Conservation (phyloP, 129 eudicot species). For the Centrapalus pauciflorus region DNA sequence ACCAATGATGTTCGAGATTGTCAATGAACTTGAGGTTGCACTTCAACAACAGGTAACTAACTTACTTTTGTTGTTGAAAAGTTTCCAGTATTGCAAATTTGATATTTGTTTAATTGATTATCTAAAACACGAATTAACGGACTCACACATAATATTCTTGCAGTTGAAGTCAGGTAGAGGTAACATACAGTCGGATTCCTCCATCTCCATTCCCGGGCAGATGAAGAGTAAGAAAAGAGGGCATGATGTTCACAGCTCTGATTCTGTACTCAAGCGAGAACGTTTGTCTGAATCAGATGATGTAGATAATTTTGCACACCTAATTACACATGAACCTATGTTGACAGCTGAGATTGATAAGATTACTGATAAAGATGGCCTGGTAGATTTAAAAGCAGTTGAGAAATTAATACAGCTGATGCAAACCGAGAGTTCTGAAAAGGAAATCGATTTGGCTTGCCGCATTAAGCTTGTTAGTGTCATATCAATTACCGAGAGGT, state of each 20-base stretch:
- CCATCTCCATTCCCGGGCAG: constrained; percentile 55
- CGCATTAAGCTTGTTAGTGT: constrained; percentile 61
- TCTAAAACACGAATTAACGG: too few relatives aligned
- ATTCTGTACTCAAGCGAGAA: constrained; percentile 52
- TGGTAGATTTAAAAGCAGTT: constrained; percentile 47
- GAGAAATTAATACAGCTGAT: constrained; percentile 53
- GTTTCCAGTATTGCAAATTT: too few relatives aligned
- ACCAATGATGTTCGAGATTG: too few relatives aligned
- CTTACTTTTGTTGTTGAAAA: too few relatives aligned
- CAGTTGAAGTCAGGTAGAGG: constrained; percentile 63
- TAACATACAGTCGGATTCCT: constrained; percentile 51
- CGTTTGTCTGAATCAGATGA: constrained; percentile 55
- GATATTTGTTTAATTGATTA: too few relatives aligned
- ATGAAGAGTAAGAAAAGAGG: constrained; percentile 84
- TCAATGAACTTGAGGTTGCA: too few relatives aligned
- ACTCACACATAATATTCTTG: too few relatives aligned
- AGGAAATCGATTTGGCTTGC: constrained; percentile 39
- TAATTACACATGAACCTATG: constrained; percentile 39
- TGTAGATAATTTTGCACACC: constrained; percentile 49
- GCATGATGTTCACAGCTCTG: constrained; percentile 41
- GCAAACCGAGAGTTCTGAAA: constrained; percentile 45
- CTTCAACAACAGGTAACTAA: too few relatives aligned
- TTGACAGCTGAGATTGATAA: constrained; percentile 68
- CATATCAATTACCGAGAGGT: constrained; percentile 60
- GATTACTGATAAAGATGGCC: constrained; percentile 78